Conservation (phyloP, 2,329 filamentous ascomycete genomes). For the Achaetomium macrosporum region DNA sequence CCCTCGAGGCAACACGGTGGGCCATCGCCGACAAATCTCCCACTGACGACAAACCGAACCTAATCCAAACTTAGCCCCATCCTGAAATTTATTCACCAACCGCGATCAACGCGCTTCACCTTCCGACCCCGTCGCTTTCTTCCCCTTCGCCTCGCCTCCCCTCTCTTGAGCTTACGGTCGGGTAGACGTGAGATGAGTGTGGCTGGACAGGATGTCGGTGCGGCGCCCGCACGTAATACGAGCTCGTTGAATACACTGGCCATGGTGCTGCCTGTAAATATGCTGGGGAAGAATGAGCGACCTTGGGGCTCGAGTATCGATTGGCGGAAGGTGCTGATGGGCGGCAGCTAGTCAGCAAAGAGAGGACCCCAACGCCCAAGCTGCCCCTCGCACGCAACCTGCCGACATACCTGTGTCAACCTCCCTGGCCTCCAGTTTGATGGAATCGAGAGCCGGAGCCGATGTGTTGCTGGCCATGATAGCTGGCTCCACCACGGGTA, state of each 20-base stretch:
- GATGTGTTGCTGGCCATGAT: not conserved
- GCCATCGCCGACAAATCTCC: too few relatives aligned
- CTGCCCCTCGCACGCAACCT: too few relatives aligned
- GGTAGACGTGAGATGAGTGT: too few relatives aligned
- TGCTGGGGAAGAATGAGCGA: not conserved
- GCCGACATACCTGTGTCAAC: constrained; percentile 3
- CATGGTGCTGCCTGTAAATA: constrained; percentile 1
- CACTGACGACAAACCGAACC: too few relatives aligned
- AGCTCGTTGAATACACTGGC: not conserved
- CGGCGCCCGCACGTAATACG: not conserved
- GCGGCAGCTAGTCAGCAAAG: not conserved
- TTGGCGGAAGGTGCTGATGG: not conserved
- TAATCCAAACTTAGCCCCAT: too few relatives aligned
- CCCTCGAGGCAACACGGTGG: too few relatives aligned
- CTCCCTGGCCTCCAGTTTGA: not conserved
- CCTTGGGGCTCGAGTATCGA: not conserved
- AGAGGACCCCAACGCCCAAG: not conserved
- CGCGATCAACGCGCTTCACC: too few relatives aligned
- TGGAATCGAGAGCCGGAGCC: not conserved
- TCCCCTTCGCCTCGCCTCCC: too few relatives aligned
- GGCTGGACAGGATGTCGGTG: not conserved
- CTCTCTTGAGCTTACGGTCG: too few relatives aligned
- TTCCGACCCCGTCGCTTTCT: too few relatives aligned
- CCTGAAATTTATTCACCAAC: too few relatives aligned
- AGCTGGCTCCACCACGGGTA: not conserved